Conservation (phyloP, 1,139 yeast species). For the Trichomonascaceae sp. region DNA sequence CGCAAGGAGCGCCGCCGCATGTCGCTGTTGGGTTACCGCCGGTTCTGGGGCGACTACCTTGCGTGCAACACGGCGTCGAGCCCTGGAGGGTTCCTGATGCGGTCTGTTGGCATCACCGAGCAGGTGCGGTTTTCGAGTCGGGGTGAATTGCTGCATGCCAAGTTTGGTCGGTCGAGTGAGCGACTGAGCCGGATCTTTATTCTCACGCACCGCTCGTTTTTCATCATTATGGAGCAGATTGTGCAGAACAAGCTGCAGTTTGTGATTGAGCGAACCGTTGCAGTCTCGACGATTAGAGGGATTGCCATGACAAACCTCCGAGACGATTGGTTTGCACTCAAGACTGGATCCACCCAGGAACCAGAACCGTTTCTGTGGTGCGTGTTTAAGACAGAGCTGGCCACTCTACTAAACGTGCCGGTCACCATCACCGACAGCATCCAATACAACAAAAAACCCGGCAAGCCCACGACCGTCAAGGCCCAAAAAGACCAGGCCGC, state of each 20-base stretch:
- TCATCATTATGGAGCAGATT: conserved; percentile 58
- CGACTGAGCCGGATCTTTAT: conserved; percentile 63
- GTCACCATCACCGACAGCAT: conserved; percentile 63
- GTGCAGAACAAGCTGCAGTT: conserved; percentile 62
- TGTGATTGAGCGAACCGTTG: conserved; percentile 49
- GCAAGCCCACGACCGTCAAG: conserved; percentile 58
- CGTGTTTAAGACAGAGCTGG: conserved; percentile 78
- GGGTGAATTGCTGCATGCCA: conserved; percentile 71
- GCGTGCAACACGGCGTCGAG: conserved; percentile 62
- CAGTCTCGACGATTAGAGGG: conserved; percentile 46
- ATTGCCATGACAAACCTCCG: conserved; percentile 63
- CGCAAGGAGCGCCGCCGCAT: conserved; percentile 84
- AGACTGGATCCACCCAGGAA: conserved; percentile 33
- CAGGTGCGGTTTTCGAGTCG: conserved; percentile 62
- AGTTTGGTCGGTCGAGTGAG: conserved; percentile 86
- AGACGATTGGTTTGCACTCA: conserved; percentile 89
- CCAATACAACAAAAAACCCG: conserved; percentile 83
- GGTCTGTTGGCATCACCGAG: conserved; percentile 59
- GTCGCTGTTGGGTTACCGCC: conserved; percentile 78
- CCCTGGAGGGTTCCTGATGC: conserved; percentile 47
- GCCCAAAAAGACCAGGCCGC: conserved; percentile 47
- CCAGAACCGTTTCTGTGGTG: conserved; percentile 78
- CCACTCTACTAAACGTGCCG: conserved; percentile 54
- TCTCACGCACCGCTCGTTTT: conserved; percentile 47
- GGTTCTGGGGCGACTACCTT: conserved; percentile 90